Evolutionary conservation across 305 asterid species (phyloP), one percentile per base, ranked within the genome.

Genomic region (Ilex paraguariensis): DNA sequence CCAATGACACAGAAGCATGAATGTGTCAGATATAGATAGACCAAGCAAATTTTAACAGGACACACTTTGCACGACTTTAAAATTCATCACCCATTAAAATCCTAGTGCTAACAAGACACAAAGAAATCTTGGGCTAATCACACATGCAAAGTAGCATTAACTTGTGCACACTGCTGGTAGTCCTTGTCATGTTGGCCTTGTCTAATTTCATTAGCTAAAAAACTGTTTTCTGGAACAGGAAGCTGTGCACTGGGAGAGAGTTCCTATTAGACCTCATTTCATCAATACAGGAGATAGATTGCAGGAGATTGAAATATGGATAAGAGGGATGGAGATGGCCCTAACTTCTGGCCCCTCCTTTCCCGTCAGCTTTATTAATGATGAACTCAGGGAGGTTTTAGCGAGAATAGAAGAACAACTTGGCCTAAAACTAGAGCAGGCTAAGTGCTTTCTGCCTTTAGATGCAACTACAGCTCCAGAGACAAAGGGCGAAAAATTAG

Each of bases 291-390:
- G 33, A 49, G 81, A 75, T 45, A 75, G 72, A 54, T 62, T 90
- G 52, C 74, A 73, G 61, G 64, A 45, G 49, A 62, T 81, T 75
- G 97, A 90, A 59, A 74, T 66, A 0, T 67, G 83, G 10, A 76
- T 88, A 84, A 79, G 76, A 73, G 93, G 93, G 71, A 78, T 90
- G 49, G 91, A 86, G 66, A 78, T 84, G 55, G 81, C 91, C 42
- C 54, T 87, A 11, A 30, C 39, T 15, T 69, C 81, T 36, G 74
- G 73, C 12, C 70, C 80, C n/a, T 59, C 60, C 33, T 66, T 58
- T 48, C 81, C 71, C 0, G 51, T 61, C 7, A 77, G 68, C 62
- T 45, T 16, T 64, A 68, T 60, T 57, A 70, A 81, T 28, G 71
- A 74, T 62, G 70, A 80, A 50, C 68, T 79, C 71, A 59, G 72